These are phyloP conservation scores for Penicillium malachiteum DNA, from an alignment of 495 filamentous ascomycete genomes.

Conservation along the genomic window DNA sequence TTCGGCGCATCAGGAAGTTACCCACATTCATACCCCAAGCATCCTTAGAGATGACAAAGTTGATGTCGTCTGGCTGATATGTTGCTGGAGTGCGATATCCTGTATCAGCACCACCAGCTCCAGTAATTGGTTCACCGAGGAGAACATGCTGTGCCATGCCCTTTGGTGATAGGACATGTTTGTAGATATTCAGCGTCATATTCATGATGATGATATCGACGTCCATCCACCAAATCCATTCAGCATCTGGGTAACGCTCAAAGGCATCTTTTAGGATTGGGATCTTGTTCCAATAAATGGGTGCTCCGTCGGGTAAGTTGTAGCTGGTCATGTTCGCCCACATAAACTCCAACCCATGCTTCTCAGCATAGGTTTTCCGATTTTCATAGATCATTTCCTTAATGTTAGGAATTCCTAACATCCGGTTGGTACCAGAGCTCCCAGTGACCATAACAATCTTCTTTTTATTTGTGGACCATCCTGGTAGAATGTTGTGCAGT, in stretches of 20 bases:
- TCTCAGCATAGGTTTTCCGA: slow-evolving; percentile 13
- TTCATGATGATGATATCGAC: slow-evolving; percentile 13
- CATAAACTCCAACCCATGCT: slow-evolving; percentile 9
- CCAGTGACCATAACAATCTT: slow-evolving; percentile 17
- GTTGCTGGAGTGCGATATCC: slow-evolving; percentile 8
- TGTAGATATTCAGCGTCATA: slow-evolving; percentile 6
- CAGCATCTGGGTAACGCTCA: slow-evolving; percentile 5
- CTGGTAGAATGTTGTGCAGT: neutral
- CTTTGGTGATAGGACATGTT: slow-evolving; percentile 7
- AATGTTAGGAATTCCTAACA: slow-evolving; percentile 14
- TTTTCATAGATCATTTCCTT: slow-evolving; percentile 20
- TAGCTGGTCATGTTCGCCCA: slow-evolving; percentile 16
- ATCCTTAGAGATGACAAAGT: slow-evolving; percentile 17
- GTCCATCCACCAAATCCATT: slow-evolving; percentile 12
- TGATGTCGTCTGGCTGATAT: slow-evolving; percentile 14
- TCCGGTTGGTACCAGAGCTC: slow-evolving; percentile 10
- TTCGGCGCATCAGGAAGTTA: slow-evolving; percentile 15
- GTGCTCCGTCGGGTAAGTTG: slow-evolving; percentile 6
- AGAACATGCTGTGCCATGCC: slow-evolving; percentile 4
- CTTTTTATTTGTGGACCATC: neutral
- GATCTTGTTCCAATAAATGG: slow-evolving; percentile 14
- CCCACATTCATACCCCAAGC: slow-evolving; percentile 14
- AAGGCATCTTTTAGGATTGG: slow-evolving; percentile 7
- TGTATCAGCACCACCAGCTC: slow-evolving; percentile 3
- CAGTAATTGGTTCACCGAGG: neutral